Conservation (phyloP, 2,329 filamentous ascomycete genomes). For the Talaromyces piceae region DNA sequence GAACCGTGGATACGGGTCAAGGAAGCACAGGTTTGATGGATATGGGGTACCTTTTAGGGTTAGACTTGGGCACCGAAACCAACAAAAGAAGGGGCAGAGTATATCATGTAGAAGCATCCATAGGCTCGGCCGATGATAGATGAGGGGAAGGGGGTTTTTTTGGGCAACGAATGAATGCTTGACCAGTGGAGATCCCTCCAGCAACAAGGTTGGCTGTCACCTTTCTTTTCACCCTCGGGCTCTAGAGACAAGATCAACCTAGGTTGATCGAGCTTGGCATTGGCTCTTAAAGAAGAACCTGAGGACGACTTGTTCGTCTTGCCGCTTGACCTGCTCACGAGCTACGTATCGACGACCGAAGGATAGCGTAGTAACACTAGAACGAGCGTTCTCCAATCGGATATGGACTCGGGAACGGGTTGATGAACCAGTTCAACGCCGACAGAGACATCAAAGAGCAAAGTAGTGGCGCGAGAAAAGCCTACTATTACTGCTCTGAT, state of each 20-base stretch:
- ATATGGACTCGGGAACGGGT: background rate
- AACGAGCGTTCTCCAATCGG: background rate
- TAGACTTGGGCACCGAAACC: background rate
- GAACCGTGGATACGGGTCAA: background rate
- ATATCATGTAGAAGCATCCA: too few relatives aligned
- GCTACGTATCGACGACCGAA: background rate
- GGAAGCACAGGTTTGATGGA: background rate
- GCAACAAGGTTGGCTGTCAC: background rate
- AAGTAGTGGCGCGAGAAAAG: background rate
- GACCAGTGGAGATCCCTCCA: background rate
- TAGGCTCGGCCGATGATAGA: background rate
- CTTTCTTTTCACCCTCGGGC: background rate
- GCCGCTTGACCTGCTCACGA: background rate
- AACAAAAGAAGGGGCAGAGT: too few relatives aligned
- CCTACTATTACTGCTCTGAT: background rate
- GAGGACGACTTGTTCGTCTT: background rate
- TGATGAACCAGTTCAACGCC: background rate
- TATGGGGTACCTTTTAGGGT: background rate
- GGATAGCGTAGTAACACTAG: background rate
- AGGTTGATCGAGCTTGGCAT: background rate
- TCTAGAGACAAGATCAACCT: background rate
- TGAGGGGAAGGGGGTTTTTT: background rate
- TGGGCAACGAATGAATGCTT: background rate
- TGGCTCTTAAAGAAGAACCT: background rate
- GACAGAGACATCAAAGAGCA: background rate